Evolutionary conservation across 1,139 yeast species (phyloP).

Genomic region (Saccharomyces pastorianus): DNA sequence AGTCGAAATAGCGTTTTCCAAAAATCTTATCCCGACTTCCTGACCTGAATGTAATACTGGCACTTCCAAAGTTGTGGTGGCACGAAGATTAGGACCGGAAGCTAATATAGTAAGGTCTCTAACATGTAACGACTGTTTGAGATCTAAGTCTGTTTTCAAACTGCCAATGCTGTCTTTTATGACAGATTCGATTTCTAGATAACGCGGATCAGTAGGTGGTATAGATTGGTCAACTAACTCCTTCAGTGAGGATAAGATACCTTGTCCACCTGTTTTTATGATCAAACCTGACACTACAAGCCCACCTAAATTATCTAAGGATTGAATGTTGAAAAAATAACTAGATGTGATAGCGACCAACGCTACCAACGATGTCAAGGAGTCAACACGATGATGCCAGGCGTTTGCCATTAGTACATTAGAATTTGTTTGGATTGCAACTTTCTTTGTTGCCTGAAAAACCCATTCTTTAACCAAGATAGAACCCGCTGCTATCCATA

Average conservation of each 20-base stretch:
- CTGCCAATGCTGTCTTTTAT: neutral
- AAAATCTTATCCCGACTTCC: constrained; percentile 38
- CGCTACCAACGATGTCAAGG: constrained; percentile 86
- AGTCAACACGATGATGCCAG: constrained; percentile 98
- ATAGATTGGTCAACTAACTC: constrained; percentile 66
- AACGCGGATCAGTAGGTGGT: constrained; percentile 36
- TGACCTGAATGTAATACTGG: constrained; percentile 41
- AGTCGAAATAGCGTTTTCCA: constrained; percentile 39
- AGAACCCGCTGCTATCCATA: constrained; percentile 90
- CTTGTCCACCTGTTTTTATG: constrained; percentile 74
- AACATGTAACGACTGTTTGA: neutral
- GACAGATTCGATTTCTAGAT: constrained; percentile 26
- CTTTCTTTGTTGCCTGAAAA: constrained; percentile 68
- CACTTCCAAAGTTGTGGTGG: constrained; percentile 35
- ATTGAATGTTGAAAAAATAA: constrained; percentile 61
- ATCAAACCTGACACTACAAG: constrained; percentile 72
- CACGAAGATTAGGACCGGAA: constrained; percentile 26
- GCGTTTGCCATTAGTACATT: constrained; percentile 93
- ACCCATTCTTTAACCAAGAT: constrained; percentile 81
- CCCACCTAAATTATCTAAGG: constrained; percentile 92
- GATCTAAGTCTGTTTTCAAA: neutral
- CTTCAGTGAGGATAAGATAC: constrained; percentile 57
- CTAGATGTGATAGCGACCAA: constrained; percentile 83
- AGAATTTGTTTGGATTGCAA: constrained; percentile 71
- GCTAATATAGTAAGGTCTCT: neutral